Base-by-base conservation (phyloP, 495 filamentous ascomycete species). In the Podospora anserina region DNA sequence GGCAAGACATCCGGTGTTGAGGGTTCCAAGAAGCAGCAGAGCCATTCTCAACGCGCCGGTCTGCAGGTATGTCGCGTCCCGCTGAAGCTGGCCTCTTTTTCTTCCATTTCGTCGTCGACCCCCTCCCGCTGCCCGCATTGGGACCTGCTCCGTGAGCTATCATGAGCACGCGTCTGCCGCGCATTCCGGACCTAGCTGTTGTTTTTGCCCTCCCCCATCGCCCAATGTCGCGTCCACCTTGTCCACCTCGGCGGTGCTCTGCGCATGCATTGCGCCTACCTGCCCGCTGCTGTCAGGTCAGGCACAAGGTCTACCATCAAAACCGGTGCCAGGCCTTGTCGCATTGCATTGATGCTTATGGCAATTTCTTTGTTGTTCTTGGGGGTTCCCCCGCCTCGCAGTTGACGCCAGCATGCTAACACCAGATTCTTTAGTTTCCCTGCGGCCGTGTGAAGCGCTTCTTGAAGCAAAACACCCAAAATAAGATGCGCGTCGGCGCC, bases 361-460 rank as follows among this genome's bases (percentile, higher is more conserved):
- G n/a, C 11, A 26, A 26, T 66, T 69, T 34, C 64, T 57, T 65
- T 65, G 27, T 57, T 34, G 23, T 23, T 28, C 13, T 23, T 44
- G 15, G 16, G 64, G 60, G 28, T 19, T 49, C 53, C 69, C 58
- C 13, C 39, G 15, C 23, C 39, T 61, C 81, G 83, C n/a, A 28
- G 39, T 39, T 39, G 19, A n/a, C 61, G 4, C 19, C 30, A 49
- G 9, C 9, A 44, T 49, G 74, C 87, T 72, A 71, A 71, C 20
- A 63, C 28, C 53, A 27, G 54, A 11, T n/a, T 15, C 23, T 64
- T 68, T 78, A 99, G 96, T 99, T 99, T 83, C 95, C 95, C 55
- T 99, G 95, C 78, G 95, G 95, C 82, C 96, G 95, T 90, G 94
- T 99, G 77, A 99, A 99, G 89, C 94, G 95, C 83, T 97, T 97